phyloP scores from a whole-genome alignment of 495 filamentous ascomycete genomes.

The Aspergillus egyptiacus region DNA sequence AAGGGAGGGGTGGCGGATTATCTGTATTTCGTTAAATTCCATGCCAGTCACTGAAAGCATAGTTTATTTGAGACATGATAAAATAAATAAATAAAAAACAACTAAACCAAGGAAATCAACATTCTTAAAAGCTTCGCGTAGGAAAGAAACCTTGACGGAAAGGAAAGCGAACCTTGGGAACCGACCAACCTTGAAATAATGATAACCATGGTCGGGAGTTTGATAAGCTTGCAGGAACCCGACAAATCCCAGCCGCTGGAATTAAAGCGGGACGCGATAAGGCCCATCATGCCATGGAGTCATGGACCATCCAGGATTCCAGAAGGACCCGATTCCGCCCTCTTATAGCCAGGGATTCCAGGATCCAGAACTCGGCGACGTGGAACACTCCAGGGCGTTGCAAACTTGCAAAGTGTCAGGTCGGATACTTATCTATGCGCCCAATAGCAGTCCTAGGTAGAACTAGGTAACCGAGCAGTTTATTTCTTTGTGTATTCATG shows the following conservation, averaged over 20 bases:
- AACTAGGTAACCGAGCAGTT: neutral
- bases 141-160: too few species aligned
- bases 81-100: neutral
- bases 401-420: neutral
- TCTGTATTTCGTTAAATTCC: neutral
- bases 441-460: neutral
- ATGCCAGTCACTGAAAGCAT: neutral
- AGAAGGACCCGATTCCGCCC: neutral
- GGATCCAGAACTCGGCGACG: neutral
- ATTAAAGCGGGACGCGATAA: neutral
- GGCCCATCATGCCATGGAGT: too few species aligned
- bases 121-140: neutral
- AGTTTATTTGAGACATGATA: neutral
- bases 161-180: neutral
- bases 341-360: neutral
- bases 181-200: too few species aligned
- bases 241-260: neutral
- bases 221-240: conserved; percentile 6
- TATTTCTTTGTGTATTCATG: neutral
- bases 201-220: too few species aligned
- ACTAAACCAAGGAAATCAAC: neutral
- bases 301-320: too few species aligned
- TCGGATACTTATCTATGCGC: neutral
- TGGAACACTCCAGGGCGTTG: neutral
- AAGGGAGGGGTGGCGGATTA: neutral